These are phyloP conservation scores for Groenewaldozyma tartarivorans DNA, from an alignment of 805 yeast genomes.

Conservation along the genomic window DNA sequence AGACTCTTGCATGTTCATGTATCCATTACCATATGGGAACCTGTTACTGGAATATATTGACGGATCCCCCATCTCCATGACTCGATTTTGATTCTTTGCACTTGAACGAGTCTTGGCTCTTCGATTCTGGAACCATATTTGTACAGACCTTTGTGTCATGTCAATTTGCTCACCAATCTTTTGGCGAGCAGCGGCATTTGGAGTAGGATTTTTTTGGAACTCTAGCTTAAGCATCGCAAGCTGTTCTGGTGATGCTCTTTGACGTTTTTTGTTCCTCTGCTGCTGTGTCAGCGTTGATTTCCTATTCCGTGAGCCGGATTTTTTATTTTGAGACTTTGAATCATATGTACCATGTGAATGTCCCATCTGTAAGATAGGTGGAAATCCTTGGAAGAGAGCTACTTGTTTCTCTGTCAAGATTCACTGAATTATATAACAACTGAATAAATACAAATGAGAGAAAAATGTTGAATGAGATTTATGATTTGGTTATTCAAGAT, in stretches of 20 bases:
- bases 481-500: no score
- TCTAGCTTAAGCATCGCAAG: slow-evolving; percentile 11
- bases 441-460: no score
- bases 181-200: slow-evolving; percentile 24
- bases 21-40: neutral
- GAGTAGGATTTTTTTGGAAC: slow-evolving; percentile 15
- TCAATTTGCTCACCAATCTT: slow-evolving; percentile 72
- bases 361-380: no score
- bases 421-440: no score
- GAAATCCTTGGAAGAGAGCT: no score
- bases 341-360: no score
- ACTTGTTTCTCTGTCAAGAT: no score
- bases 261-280: slow-evolving; percentile 18
- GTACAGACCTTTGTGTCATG: slow-evolving; percentile 97
- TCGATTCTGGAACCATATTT: slow-evolving; percentile 96
- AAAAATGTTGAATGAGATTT: no score
- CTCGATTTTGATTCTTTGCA: slow-evolving; percentile 6
- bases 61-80: slow-evolving; percentile 1
- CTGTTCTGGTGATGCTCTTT: slow-evolving; percentile 19
- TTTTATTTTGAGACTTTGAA: slow-evolving; percentile 1
- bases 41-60: neutral
- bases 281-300: slow-evolving; percentile 19
- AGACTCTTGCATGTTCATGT: neutral
- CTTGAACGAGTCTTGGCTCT: slow-evolving; percentile 13
- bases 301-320: slow-evolving; percentile 6